These are phyloP conservation scores for Tetrahymena borealis DNA, from an alignment of 73 alveolate species.

Conservation along the genomic window DNA sequence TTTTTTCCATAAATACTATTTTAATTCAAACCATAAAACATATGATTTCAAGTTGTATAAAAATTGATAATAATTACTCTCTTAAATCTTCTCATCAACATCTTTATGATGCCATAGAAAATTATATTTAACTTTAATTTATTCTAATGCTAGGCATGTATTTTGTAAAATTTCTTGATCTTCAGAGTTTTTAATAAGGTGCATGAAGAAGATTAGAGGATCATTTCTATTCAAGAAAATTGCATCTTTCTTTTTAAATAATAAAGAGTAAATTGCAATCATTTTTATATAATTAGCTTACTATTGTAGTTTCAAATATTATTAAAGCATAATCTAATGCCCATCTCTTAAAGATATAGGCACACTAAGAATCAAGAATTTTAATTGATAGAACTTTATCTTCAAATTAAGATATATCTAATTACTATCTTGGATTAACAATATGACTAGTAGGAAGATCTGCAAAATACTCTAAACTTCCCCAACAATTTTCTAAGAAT, in stretches of 20 bases:
- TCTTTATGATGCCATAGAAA: not conserved
- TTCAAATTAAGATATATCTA: not conserved
- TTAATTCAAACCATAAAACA: not conserved
- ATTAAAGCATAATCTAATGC: not conserved
- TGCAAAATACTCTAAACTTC: constrained; percentile 2
- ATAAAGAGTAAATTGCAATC: not conserved
- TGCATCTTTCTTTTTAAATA: not conserved
- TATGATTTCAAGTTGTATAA: not conserved
- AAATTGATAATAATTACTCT: not conserved
- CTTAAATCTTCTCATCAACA: not conserved
- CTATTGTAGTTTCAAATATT: not conserved
- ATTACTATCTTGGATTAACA: not conserved
- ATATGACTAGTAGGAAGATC: not conserved
- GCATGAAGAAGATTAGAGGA: not conserved
- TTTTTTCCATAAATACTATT: not conserved
- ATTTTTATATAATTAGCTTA: not conserved
- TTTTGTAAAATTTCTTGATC: not conserved
- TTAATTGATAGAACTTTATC: not conserved
- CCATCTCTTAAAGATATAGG: not conserved
- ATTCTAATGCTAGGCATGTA: not conserved
- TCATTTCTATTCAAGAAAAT: not conserved
- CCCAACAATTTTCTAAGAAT: not conserved
- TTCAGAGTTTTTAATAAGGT: not conserved
- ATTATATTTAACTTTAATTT: not conserved
- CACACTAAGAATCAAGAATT: not conserved